Conservation (phyloP, 169 alveolate genomes). For the Amoebophrya sp. region DNA sequence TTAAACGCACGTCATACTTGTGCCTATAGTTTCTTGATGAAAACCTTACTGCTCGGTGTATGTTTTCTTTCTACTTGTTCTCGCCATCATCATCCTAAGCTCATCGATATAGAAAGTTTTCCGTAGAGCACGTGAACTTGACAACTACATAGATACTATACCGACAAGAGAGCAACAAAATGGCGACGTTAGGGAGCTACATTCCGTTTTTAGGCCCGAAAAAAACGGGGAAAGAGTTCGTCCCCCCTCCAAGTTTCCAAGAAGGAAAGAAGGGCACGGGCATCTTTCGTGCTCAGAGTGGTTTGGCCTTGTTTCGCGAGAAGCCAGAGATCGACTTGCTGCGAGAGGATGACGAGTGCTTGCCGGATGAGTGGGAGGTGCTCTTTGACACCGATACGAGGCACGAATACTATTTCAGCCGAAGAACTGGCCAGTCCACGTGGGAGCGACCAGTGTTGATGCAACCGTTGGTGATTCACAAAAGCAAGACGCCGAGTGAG, state of each 20-base stretch:
- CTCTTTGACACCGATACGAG: background rate
- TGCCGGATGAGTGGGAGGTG: background rate
- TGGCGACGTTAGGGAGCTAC: too few relatives aligned
- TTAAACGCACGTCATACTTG: too few relatives aligned
- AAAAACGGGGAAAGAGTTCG: background rate
- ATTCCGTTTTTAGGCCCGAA: background rate
- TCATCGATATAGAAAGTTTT: too few relatives aligned
- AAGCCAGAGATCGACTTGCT: background rate
- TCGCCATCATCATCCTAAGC: too few relatives aligned
- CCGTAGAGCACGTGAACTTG: too few relatives aligned
- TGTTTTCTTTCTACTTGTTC: too few relatives aligned
- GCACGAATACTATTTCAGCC: background rate
- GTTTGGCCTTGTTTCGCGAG: background rate
- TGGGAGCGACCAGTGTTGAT: background rate
- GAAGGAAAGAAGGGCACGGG: background rate
- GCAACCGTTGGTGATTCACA: background rate
- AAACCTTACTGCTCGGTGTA: too few relatives aligned
- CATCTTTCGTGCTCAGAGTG: background rate
- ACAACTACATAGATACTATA: too few relatives aligned
- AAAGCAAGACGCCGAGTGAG: too few relatives aligned
- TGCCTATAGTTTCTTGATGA: too few relatives aligned
- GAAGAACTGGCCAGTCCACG: background rate
- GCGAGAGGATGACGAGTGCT: background rate
- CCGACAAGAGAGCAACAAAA: too few relatives aligned
- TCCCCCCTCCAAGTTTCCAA: background rate